Conservation (phyloP, 2,329 filamentous ascomycete genomes). For the Cadophora malorum region DNA sequence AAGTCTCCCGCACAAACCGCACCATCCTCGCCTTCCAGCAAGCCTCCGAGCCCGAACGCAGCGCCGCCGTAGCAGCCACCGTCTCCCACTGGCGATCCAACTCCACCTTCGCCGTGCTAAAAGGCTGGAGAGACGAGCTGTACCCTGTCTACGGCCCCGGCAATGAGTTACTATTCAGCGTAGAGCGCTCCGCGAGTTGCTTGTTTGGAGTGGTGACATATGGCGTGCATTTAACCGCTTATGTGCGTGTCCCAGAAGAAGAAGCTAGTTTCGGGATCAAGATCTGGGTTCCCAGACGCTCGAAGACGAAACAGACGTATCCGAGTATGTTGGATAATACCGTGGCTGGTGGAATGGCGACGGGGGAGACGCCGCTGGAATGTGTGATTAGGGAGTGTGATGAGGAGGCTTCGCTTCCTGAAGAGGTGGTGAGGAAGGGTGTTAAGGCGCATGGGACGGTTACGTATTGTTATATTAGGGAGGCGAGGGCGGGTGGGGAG, state of each 20-base stretch:
- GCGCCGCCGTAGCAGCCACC: conserved; percentile 59
- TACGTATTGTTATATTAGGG: conserved; percentile 85
- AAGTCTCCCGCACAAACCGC: conserved; percentile 62
- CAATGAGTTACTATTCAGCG: conserved; percentile 69
- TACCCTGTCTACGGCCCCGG: conserved; percentile 77
- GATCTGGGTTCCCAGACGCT: conserved; percentile 84
- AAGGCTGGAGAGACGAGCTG: conserved; percentile 80
- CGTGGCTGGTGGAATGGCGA: conserved; percentile 83
- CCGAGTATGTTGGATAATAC: conserved; percentile 93
- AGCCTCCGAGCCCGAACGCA: conserved; percentile 67
- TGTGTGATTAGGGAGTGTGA: conserved; percentile 84
- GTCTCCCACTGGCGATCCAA: conserved; percentile 71
- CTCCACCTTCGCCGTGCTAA: conserved; percentile 75
- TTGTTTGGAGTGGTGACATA: conserved; percentile 80
- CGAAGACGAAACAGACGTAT: conserved; percentile 83
- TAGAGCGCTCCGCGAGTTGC: conserved; percentile 77
- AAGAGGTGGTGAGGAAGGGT: conserved; percentile 66
- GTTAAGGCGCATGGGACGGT: conserved; percentile 71
- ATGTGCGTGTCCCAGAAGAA: conserved; percentile 57
- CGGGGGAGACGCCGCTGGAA: conserved; percentile 80
- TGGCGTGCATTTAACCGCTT: conserved; percentile 83
- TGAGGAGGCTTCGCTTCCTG: conserved; percentile 86
- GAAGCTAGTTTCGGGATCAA: conserved; percentile 62
- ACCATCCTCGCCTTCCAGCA: conserved; percentile 69
- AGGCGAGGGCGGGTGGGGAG: conserved; percentile 79